These are phyloP conservation scores for Barnettozyma pratensis DNA, from an alignment of 805 yeast species.

Conservation along the genomic window DNA sequence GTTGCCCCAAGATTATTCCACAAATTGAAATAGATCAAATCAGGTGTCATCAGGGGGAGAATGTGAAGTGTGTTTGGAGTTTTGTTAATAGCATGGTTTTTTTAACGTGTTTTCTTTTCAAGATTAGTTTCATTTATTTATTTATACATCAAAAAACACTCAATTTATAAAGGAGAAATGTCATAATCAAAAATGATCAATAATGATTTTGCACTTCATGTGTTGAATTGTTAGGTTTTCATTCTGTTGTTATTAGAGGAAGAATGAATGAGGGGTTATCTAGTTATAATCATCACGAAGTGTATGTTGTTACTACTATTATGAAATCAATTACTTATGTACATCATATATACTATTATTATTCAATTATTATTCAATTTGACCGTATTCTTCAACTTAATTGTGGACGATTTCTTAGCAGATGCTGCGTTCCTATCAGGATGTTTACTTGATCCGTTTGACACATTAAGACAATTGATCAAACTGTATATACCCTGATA, in stretches of 20 bases:
- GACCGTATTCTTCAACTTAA: no score
- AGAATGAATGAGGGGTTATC: neutral
- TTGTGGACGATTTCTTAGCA: no score
- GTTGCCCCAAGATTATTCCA: conserved; percentile 85
- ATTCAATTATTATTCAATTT: no score
- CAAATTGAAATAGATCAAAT: conserved; percentile 60
- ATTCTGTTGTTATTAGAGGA: neutral
- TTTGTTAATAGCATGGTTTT: conserved; percentile 2
- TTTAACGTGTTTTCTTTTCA: conserved; percentile 1
- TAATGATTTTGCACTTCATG: neutral
- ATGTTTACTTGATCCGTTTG: no score
- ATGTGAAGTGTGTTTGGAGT: neutral
- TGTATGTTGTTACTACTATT: neutral
- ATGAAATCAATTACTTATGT: conserved; percentile 10
- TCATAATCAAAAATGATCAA: no score
- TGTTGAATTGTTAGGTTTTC: neutral
- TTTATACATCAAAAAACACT: neutral
- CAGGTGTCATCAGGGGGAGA: no score
- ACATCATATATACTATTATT: conserved; percentile 7
- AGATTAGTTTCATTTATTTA: neutral
- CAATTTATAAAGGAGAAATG: no score
- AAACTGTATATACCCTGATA: no score
- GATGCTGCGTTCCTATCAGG: no score
- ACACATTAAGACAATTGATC: no score
- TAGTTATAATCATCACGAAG: neutral